phyloP scores from a whole-genome alignment of 2,329 filamentous ascomycete genomes.

The Verticillium dahliae region DNA sequence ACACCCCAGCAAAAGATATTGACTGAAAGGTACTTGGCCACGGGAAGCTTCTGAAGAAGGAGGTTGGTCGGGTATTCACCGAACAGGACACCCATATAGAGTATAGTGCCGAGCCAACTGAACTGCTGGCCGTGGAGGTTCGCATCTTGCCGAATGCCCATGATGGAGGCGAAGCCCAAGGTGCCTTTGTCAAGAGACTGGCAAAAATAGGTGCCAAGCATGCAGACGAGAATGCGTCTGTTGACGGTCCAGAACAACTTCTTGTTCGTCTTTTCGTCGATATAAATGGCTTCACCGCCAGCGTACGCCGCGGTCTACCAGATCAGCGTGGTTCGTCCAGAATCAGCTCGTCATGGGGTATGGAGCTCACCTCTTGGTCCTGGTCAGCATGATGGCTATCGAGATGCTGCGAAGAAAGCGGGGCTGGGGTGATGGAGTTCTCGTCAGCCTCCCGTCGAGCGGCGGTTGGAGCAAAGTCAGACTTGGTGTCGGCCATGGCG shows the following conservation, averaged over 20 bases:
- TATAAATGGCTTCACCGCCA: constrained; percentile 21
- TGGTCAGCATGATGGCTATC: neutral
- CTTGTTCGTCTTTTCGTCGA: constrained; percentile 44
- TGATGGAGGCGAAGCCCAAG: constrained; percentile 18
- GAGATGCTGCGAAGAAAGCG: neutral
- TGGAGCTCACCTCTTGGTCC: neutral
- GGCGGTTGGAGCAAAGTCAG: neutral
- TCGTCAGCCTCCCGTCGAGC: neutral
- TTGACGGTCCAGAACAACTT: constrained; percentile 41
- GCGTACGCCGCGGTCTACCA: constrained; percentile 2
- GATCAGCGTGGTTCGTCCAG: neutral
- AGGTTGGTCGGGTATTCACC: constrained; percentile 32
- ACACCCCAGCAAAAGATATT: constrained; percentile 36
- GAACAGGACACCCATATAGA: constrained; percentile 33
- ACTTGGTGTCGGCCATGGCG: neutral
- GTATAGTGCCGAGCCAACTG: constrained; percentile 26
- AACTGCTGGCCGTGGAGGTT: constrained; percentile 30
- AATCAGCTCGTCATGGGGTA: neutral
- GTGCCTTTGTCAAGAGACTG: constrained; percentile 27
- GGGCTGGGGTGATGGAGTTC: neutral
- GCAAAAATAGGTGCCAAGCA: constrained; percentile 41
- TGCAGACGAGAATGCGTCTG: constrained; percentile 41
- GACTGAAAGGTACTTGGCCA: constrained; percentile 27
- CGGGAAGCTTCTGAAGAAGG: constrained; percentile 28
- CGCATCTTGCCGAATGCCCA: constrained; percentile 17